phyloP scores from a whole-genome alignment of 768 basidiomycete genomes.

The Tephrocybe sp. region DNA sequence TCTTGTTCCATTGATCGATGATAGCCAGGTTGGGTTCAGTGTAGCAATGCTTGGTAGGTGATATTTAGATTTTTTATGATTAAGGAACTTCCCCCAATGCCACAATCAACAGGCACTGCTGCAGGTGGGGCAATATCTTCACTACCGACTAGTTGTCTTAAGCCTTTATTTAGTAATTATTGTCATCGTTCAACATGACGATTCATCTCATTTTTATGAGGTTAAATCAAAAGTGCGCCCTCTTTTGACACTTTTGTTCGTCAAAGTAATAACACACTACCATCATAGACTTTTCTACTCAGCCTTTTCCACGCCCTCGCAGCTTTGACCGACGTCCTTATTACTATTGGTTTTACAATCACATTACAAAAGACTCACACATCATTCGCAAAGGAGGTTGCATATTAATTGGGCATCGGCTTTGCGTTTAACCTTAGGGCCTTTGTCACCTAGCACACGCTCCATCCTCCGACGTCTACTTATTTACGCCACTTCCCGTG shows the following conservation, averaged over 20 bases:
- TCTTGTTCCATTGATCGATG: too few relatives aligned
- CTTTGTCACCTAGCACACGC: neutral
- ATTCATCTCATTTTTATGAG: too few relatives aligned
- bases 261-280: too few relatives aligned
- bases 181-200: neutral
- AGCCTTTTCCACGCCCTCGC: slow-evolving; percentile 3
- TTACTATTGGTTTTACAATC: slow-evolving; percentile 4
- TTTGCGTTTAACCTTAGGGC: too few relatives aligned
- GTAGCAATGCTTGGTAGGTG: too few relatives aligned
- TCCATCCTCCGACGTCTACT: slow-evolving; percentile 10
- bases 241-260: too few relatives aligned
- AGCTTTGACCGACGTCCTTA: slow-evolving; percentile 6
- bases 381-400: neutral
- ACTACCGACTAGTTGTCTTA: neutral
- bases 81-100: neutral
- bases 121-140: neutral
- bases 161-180: neutral
- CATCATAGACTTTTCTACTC: neutral
- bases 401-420: too few relatives aligned
- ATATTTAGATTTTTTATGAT: neutral
- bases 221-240: too few relatives aligned
- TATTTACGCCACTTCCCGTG: slow-evolving; percentile 8
- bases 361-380: neutral
- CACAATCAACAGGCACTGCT: neutral
- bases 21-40: too few relatives aligned